Percentiles rank a stretch among this genome's conserved stretches.
Conservation (phyloP, 139 green algal species). For the Picochlorum sp. region DNA sequence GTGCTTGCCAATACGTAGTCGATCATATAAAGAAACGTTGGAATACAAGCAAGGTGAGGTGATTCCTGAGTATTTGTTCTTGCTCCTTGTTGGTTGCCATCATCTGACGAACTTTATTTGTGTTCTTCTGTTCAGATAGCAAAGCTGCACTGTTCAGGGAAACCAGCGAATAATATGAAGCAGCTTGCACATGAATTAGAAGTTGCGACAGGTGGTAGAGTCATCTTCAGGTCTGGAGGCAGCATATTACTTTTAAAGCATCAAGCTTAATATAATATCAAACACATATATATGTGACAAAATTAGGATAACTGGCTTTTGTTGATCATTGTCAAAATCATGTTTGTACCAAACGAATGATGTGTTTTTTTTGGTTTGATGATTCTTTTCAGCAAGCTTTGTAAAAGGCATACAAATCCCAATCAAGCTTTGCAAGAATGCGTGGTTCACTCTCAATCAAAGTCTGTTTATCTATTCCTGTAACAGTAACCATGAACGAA, state of each 20-base stretch:
- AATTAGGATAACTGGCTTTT: too few species aligned
- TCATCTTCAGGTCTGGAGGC: constrained; percentile 21
- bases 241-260: constrained; percentile 22
- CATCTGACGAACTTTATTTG: too few species aligned
- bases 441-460: not conserved
- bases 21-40: constrained; percentile 22
- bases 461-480: not conserved
- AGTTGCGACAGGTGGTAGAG: constrained; percentile 15
- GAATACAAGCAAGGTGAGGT: constrained; percentile 21
- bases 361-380: not conserved
- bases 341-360: too few species aligned
- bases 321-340: too few species aligned
- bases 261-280: not conserved
- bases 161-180: constrained; percentile 30
- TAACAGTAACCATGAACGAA: constrained; percentile 5
- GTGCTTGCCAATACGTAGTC: not conserved
- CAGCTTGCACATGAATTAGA: constrained; percentile 17
- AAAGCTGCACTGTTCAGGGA: constrained; percentile 24
- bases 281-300: too few species aligned
- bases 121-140: constrained; percentile 16
- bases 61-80: too few species aligned
- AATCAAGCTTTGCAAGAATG: not conserved
- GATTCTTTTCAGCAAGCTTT: not conserved
- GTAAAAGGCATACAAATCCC: not conserved
- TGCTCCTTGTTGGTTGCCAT: too few species aligned